Evolutionary conservation across 306 rosid genomes (phyloP), one percentile per base, ranked within the genome.

Genomic region (Begonia loranthoides): DNA sequence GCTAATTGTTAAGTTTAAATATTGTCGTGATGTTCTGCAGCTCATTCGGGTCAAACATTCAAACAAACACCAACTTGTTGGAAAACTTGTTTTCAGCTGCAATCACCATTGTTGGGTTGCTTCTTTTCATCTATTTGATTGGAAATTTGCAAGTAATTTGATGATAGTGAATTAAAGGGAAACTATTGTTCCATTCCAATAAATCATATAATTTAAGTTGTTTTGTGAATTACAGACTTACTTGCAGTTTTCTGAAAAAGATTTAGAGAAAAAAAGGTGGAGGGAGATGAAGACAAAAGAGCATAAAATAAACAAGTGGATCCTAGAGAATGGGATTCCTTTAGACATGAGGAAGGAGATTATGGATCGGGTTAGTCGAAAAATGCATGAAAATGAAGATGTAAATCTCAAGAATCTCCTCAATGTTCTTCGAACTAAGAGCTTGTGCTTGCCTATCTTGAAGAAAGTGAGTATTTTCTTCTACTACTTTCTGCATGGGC

Each of bases 121-220:
- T 54, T 22, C 48, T 62, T 9, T 38, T 54, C 47, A 19, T 48
- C n/a, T 62, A 62, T 39, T 49, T 62, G 12, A 53, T 54, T 13
- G 67, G 67, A 17, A 62, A 62, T 38, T 28, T 62, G 17, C 67
- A 62, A 54, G 67, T 46, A 40, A 50, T 9, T 15, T 47, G 16
- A 4, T 47, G 17, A 47, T 17, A 1, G 9, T 47, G 16, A 12
- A 4, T 12, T 12, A 2, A 15, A 47, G 4, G 15, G 4, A 8
- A 17, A 2, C 16, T 6, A 5, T 47, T 8, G 9, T 15, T 47
- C 9, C 51, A 47, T 10, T 47, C 10, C 16, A 12, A 19, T 4
- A 38, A 13, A 49, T 13, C 13, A 17, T 17, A 17, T 1, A 2
- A 17, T 41, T n/a, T 12, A n/a, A n/a, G n/a, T n/a, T n/a, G n/a